Percentiles rank a stretch among this genome's conserved stretches.
Conservation (phyloP, 345 rosid species). For the Camelina neglecta region DNA sequence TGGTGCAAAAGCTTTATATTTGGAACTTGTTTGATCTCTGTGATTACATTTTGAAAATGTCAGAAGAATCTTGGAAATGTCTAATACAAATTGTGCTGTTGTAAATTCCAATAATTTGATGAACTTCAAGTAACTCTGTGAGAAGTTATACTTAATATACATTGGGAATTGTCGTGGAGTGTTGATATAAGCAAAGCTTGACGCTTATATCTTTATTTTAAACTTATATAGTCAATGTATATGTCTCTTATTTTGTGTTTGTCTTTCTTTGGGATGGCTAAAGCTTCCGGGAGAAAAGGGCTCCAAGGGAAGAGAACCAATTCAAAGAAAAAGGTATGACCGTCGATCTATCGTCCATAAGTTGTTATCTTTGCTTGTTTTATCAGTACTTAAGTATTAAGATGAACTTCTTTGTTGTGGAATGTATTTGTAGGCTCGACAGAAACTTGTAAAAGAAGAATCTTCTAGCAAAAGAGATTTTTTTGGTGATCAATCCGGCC, state of each 20-base stretch:
- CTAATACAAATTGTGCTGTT: background rate
- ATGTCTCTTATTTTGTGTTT: slow-evolving; percentile 21
- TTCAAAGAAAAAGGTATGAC: slow-evolving; percentile 69
- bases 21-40: slow-evolving; percentile 15
- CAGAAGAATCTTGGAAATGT: background rate
- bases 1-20: background rate
- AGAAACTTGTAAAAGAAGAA: slow-evolving; percentile 50
- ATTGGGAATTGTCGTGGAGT: background rate
- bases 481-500: slow-evolving; percentile 45
- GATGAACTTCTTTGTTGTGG: slow-evolving; percentile 18
- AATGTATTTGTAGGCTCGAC: slow-evolving; percentile 56
- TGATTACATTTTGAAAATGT: slow-evolving; percentile 12
- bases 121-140: background rate
- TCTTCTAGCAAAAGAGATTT: slow-evolving; percentile 47
- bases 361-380: background rate
- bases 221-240: background rate
- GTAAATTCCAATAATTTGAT: background rate
- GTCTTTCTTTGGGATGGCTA: slow-evolving; percentile 31
- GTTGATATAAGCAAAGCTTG: background rate
- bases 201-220: no score
- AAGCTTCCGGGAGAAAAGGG: slow-evolving; percentile 76
- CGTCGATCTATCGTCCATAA: slow-evolving; percentile 19
- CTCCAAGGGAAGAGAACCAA: slow-evolving; percentile 64
- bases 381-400: background rate
- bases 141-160: slow-evolving; percentile 8